Evolutionary conservation across 805 yeast genomes (phyloP).

Genomic region (Teunomyces tritomae): DNA sequence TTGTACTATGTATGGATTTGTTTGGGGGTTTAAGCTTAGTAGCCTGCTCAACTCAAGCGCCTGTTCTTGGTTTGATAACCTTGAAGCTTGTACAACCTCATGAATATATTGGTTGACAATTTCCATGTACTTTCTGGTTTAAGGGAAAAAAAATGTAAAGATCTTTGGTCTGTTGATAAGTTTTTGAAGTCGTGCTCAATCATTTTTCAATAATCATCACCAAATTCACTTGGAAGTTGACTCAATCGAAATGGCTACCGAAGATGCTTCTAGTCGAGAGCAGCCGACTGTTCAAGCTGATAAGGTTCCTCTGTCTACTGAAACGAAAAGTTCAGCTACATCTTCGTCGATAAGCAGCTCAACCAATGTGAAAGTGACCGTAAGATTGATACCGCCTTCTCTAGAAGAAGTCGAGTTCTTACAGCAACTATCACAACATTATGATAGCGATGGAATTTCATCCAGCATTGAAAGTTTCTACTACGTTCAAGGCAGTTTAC

Average conservation of each 20-base stretch:
- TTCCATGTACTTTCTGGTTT: not conserved
- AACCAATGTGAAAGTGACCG: slow-evolving; percentile 6
- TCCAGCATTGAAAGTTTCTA: slow-evolving; percentile 6
- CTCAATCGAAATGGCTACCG: slow-evolving; percentile 1
- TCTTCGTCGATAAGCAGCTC: not conserved
- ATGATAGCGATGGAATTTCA: not conserved
- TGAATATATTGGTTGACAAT: slow-evolving; percentile 19
- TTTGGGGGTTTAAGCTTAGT: slow-evolving; percentile 23
- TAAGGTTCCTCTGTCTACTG: not conserved
- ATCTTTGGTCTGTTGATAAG: not conserved
- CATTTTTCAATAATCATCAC: not conserved
- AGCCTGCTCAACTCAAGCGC: slow-evolving; percentile 17
- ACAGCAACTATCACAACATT: slow-evolving; percentile 18
- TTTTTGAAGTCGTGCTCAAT: not conserved
- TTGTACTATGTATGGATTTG: slow-evolving; percentile 23
- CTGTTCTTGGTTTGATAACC: slow-evolving; percentile 19
- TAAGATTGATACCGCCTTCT: slow-evolving; percentile 25
- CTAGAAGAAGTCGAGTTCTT: slow-evolving; percentile 14
- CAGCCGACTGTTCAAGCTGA: not conserved
- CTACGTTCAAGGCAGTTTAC: slow-evolving; percentile 17
- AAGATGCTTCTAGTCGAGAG: not conserved
- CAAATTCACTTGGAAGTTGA: not conserved
- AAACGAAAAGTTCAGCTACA: not conserved
- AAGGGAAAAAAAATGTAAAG: not conserved
- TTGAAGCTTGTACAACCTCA: slow-evolving; percentile 30